Evolutionary conservation across 176 grass and related monocot genomes (phyloP).

Genomic region (Ensete ventricosum): DNA sequence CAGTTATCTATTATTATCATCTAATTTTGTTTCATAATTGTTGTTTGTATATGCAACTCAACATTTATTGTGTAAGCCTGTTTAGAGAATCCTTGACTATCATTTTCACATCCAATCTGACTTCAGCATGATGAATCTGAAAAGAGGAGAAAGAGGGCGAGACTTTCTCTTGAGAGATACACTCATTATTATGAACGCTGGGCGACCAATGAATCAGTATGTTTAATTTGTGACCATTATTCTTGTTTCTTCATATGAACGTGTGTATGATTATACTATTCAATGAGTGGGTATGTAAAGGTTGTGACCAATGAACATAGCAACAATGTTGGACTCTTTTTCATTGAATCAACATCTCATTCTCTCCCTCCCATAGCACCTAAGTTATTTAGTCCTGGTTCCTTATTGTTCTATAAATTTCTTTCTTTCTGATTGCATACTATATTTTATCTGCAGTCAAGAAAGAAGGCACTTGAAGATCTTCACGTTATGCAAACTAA

Average conservation of each 20-base stretch:
- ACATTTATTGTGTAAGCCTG: neutral
- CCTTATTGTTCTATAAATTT: neutral
- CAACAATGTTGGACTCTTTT: neutral
- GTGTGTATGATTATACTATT: neutral
- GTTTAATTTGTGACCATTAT: neutral
- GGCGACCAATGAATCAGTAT: slow-evolving; percentile 11
- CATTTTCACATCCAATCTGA: neutral
- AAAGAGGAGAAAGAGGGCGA: neutral
- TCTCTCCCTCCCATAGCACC: neutral
- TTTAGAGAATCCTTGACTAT: neutral
- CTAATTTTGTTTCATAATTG: neutral
- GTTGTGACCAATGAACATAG: neutral
- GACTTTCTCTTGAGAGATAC: slow-evolving; percentile 24
- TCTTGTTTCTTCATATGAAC: too few species aligned
- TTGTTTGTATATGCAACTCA: neutral
- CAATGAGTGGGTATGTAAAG: neutral
- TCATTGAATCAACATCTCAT: neutral
- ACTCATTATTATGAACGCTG: slow-evolving; percentile 40
- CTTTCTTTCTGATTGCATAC: neutral
- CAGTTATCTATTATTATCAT: neutral
- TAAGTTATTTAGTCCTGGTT: neutral
- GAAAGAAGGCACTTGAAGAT: slow-evolving; percentile 84
- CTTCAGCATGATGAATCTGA: slow-evolving; percentile 11
- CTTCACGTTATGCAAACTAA: slow-evolving; percentile 77
- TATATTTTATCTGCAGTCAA: slow-evolving; percentile 50